Evolutionary conservation across 768 basidiomycete genomes (phyloP), one percentile per base, ranked within the genome.

Genomic region (Cantharellus cinnabarinus): DNA sequence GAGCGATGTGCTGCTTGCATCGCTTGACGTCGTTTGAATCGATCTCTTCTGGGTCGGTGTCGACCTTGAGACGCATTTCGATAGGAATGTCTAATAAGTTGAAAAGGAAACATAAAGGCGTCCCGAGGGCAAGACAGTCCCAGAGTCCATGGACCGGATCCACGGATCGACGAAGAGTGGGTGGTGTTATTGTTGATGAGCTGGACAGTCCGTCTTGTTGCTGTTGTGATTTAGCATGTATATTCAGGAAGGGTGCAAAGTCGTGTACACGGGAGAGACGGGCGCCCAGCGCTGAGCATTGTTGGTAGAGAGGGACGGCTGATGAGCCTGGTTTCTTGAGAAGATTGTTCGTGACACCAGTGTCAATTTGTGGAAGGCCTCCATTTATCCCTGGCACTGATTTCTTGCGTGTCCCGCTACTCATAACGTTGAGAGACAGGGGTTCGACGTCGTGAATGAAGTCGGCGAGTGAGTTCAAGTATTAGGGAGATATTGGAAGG

Each of bases 71-170:
- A 70, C 70, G 58, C 74, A 75, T 42, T 3, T 58, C 53, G 53
- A 29, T 29, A 20, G 69, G 65, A 42, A 70, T 69, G 50, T 68
- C 66, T 59, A 97, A 81, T 69, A 85, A 81, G 72, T 99, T 94
- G 76, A 89, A 94, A 65, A 99, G 81, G 74, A 86, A 95, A 73
- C 90, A 94, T 64, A 98, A 84, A 51, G 91, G 83, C 54, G 89
- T 82, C 60, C 95, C 95, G 41, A 90, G 79, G 48, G 90, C 82
- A 72, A 99, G 87, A 68, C 87, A 82, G 67, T 89, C 87, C 83
- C 93, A 94, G 56, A 97, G 81, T 69, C 90, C 88, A 53, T 85
- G 83, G 66, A 99, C 94, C 42, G 90, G 89, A 72, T 97, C 91
- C 50, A 83, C 85, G 41, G 85, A 86, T 69, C 80, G 80, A 60